Evolutionary conservation across 2,329 filamentous ascomycete genomes (phyloP).

Genomic region (Fusarium sp.): DNA sequence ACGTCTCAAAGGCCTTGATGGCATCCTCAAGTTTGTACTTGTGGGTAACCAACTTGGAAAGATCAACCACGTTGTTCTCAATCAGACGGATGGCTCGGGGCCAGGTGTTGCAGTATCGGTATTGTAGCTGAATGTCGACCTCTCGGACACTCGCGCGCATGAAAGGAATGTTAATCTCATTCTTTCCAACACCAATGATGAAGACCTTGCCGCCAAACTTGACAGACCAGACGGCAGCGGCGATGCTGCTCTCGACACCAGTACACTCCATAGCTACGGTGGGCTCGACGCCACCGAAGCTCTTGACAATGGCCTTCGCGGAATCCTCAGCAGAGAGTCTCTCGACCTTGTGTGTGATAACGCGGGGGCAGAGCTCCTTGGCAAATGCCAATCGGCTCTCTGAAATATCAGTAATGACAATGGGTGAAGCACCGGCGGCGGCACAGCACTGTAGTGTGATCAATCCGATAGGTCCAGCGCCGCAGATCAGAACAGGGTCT

Average conservation of each 20-base stretch:
- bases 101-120: constrained; percentile 97
- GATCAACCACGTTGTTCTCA: constrained; percentile 83
- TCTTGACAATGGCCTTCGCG: constrained; percentile 72
- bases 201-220: constrained; percentile 98
- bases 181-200: constrained; percentile 93
- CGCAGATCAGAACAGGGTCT: constrained; percentile 89
- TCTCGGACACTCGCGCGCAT: constrained; percentile 92
- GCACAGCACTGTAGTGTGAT: constrained; percentile 86
- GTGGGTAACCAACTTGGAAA: constrained; percentile 88
- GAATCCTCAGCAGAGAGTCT: constrained; percentile 75
- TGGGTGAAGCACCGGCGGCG: constrained; percentile 88
- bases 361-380: constrained; percentile 81
- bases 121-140: constrained; percentile 96
- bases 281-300: constrained; percentile 83
- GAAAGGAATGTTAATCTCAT: constrained; percentile 95
- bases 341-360: constrained; percentile 83
- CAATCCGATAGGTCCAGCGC: constrained; percentile 92
- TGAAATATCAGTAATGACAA: constrained; percentile 96
- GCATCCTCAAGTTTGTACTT: constrained; percentile 87
- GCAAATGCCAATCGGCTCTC: constrained; percentile 86
- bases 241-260: constrained; percentile 90
- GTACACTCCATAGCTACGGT: constrained; percentile 91
- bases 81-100: constrained; percentile 90
- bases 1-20: constrained; percentile 88
- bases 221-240: constrained; percentile 85